Evolutionary conservation across 169 alveolate species (phyloP), one percentile per base, ranked within the genome.

Genomic region (Miamiensis avidus): DNA sequence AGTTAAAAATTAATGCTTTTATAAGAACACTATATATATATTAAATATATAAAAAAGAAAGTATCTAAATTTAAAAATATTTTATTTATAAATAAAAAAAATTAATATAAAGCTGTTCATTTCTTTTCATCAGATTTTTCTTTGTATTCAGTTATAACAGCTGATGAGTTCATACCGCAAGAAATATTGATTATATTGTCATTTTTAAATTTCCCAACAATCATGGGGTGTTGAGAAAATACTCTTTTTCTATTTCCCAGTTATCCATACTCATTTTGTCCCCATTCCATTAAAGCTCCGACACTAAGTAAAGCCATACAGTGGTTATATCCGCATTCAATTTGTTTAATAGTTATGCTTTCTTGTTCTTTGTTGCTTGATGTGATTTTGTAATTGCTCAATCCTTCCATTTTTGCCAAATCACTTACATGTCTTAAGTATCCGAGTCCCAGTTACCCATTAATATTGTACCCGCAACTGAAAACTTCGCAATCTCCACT

Each of bases 201-300:
- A 27, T 85, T 83, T 72, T 33, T 91, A 85, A 89, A 91, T 78
- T 87, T 82, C 6, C 85, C 82, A 29, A 86, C 77, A 65, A 93
- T 89, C 29, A 75, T 84, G 20, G 96, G 96, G 34, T 88, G 83
- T 32, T 93, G 95, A 34, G 81, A 49, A 74, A 93, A 83, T 27
- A 88, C 81, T 64, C 97, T 82, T 77, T 92, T 94, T 83, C 92
- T 92, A 88, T 94, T 95, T 11, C 98, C 98, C 65, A 94, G 87
- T 86, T 96, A 92, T 26, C 98, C 98, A 83, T 81, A 89, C 33
- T 95, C 94, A 86, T 96, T 96, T 49, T 94, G 96, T 29, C 98
- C 98, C 98, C 98, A 96, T 25, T 85, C 74, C 83, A 89, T 94
- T 34, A 94, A 88, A 32, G 92, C 96, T 65, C 97, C 97, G 32